A percentile compares a stretch with the other conserved stretches of the same genome.
Evolutionary conservation across 306 rosid species (phyloP).

Genomic region (Senna siamea): DNA sequence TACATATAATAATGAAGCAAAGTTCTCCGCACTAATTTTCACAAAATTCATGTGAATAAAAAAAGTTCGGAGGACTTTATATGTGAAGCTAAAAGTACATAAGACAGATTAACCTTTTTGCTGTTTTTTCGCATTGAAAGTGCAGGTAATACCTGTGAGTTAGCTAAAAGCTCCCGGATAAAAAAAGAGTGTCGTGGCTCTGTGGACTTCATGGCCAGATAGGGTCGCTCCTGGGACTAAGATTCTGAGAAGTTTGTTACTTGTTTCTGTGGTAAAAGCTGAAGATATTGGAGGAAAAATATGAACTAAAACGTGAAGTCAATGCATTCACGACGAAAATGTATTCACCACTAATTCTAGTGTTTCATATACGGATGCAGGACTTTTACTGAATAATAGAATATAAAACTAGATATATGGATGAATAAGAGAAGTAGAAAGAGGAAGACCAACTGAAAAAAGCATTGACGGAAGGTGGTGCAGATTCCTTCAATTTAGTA

Average conservation of each 20-base stretch:
- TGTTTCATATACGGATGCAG: conserved; percentile 30
- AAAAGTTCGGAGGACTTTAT: conserved; percentile 32
- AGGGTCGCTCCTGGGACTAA: neutral
- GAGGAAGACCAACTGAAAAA: neutral
- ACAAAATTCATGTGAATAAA: conserved; percentile 53
- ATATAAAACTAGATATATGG: too few species aligned
- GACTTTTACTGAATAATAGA: too few species aligned
- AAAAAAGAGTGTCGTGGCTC: conserved; percentile 24
- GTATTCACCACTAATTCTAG: neutral
- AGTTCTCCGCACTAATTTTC: conserved; percentile 15
- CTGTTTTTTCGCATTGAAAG: conserved; percentile 11
- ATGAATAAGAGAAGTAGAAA: neutral
- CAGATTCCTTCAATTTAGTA: conserved; percentile 1
- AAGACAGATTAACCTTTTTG: conserved; percentile 1
- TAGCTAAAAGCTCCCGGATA: conserved; percentile 19
- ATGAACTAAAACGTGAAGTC: conserved; percentile 19
- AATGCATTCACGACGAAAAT: conserved; percentile 23
- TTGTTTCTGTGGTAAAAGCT: conserved; percentile 18
- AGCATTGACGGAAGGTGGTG: neutral
- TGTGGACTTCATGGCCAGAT: conserved; percentile 33
- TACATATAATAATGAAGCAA: conserved; percentile 27
- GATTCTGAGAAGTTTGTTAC: conserved; percentile 25
- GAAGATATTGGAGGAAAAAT: conserved; percentile 21
- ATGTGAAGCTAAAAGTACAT: conserved; percentile 13
- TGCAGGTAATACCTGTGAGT: conserved; percentile 48